A percentile compares a stretch with the other conserved stretches of the same genome.
phyloP scores from a whole-genome alignment of 129 eudicot genomes.

The Erigeron canadensis region DNA sequence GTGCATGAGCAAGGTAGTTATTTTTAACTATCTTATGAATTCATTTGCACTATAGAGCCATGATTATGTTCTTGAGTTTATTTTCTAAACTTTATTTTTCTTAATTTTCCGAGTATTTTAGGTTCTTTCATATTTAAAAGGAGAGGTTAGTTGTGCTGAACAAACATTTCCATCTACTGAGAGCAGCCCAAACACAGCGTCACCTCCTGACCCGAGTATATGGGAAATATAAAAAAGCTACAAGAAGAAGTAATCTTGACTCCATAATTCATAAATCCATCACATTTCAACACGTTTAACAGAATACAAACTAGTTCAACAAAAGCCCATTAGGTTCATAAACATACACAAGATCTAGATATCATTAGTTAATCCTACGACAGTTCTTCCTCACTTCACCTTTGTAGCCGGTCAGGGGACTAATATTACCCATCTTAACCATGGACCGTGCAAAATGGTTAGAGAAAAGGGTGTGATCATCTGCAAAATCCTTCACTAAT shows the following conservation, averaged over 20 bases:
- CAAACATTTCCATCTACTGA: conserved; percentile 43
- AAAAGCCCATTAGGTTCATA: conserved; percentile 11
- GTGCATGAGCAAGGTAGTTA: conserved; percentile 43
- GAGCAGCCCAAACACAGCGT: conserved; percentile 37
- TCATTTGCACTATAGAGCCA: not conserved
- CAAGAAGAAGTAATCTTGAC: conserved; percentile 2
- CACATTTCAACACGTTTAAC: conserved; percentile 17
- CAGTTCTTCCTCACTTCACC: conserved; percentile 82
- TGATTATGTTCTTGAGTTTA: not conserved
- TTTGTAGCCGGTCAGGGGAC: conserved; percentile 51
- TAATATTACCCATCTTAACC: conserved; percentile 66
- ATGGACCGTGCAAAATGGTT: conserved; percentile 60
- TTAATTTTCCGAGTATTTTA: not conserved
- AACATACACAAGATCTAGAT: conserved; percentile 4
- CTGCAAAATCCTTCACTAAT: conserved; percentile 59
- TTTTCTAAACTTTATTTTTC: not conserved
- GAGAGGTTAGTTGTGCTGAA: conserved; percentile 43
- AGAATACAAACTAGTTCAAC: conserved; percentile 12
- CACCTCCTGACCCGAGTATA: conserved; percentile 17
- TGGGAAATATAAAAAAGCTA: conserved; percentile 19
- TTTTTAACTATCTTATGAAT: not conserved
- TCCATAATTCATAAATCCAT: conserved; percentile 14
- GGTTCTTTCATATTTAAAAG: conserved; percentile 47
- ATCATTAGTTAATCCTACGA: conserved; percentile 43
- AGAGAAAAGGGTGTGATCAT: conserved; percentile 50